Base-by-base conservation (phyloP, 495 filamentous ascomycete species). In the Thermochaetoides thermophila region DNA sequence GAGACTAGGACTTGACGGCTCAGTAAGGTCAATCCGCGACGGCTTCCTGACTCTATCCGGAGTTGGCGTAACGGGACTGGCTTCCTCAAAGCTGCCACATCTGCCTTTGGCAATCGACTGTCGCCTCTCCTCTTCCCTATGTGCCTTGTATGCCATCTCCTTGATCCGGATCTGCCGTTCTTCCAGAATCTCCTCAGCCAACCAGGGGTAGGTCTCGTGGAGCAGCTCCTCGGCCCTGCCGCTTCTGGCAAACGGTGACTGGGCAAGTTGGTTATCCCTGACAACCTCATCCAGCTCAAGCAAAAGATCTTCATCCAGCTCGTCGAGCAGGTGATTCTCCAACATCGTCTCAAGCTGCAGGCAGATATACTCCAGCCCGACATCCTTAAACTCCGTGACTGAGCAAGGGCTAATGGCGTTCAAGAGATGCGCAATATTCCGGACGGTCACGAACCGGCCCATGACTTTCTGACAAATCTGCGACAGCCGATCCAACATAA, bases 401-500 rank as follows among this genome's bases (percentile, higher is more conserved):
- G 73, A 80, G 50, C 76, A 87, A 1, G 84, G 81, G 28, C 79
- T 74, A 38, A 92, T 74, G 1, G 72, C 77, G 48, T 89, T 92
- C 17, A 97, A 64, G 9, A 96, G 58, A 27, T 76, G 71, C 27
- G 81, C 79, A 30, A 87, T 77, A 50, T 94, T 97, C 24, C 91
- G 81, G 16, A 73, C 79, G 34, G 73, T 86, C 11, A 91, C 83
- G 55, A 86, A 93, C 24, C 68, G 71, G n/a, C 89, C 89, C 38
- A 96, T 69, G 27, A 83, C 59, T 35, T 75, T 75, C 48, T 97
- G 89, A 53, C 87, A 96, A 10, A 87, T 73, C 50, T 92, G 83
- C 9, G 78, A 82, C 17, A 97, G 57, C 17, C 84, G 64, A 49
- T 95, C 87, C 22, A 97, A 69, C 85, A 97, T 93, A 38, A 97